A percentile compares a stretch with the other conserved stretches of the same genome.
These are phyloP conservation scores for Schizothecium vesticola DNA, from an alignment of 495 filamentous ascomycete genomes.

Conservation along the genomic window DNA sequence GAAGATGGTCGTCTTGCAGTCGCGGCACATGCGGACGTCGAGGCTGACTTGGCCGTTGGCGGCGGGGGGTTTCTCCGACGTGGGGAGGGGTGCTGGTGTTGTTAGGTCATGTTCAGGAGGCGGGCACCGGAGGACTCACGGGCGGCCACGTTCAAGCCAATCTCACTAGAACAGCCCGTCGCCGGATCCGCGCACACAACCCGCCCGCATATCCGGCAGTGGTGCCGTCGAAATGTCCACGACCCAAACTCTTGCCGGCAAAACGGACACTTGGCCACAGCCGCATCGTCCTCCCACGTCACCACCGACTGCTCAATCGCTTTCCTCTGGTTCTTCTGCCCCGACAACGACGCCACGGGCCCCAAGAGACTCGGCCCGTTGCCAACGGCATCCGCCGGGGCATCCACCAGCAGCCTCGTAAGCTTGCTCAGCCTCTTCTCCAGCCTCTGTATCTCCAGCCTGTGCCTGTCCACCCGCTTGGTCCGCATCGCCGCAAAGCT, in stretches of 20 bases:
- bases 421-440: conserved; percentile 90
- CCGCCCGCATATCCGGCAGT: conserved; percentile 87
- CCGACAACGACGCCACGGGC: conserved; percentile 31
- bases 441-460: conserved; percentile 78
- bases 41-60: conserved; percentile 53
- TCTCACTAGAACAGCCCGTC: conserved; percentile 79
- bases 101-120: neutral
- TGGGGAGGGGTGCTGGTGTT: conserved; percentile 26
- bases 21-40: conserved; percentile 85
- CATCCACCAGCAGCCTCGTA: conserved; percentile 72
- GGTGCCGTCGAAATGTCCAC: conserved; percentile 86
- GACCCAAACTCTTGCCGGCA: conserved; percentile 90
- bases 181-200: conserved; percentile 84
- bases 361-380: conserved; percentile 28
- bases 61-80: conserved; percentile 55
- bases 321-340: conserved; percentile 61
- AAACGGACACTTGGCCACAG: conserved; percentile 77
- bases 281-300: conserved; percentile 88
- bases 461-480: conserved; percentile 73
- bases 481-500: conserved; percentile 63
- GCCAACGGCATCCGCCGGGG: conserved; percentile 51
- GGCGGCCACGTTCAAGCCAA: conserved; percentile 67
- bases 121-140: conserved; percentile 42
- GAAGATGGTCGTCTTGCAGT: conserved; percentile 82
- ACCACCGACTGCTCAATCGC: conserved; percentile 84